Conservation (phyloP, 148 eudicot species). For the Tetragonia tetragonoides region DNA sequence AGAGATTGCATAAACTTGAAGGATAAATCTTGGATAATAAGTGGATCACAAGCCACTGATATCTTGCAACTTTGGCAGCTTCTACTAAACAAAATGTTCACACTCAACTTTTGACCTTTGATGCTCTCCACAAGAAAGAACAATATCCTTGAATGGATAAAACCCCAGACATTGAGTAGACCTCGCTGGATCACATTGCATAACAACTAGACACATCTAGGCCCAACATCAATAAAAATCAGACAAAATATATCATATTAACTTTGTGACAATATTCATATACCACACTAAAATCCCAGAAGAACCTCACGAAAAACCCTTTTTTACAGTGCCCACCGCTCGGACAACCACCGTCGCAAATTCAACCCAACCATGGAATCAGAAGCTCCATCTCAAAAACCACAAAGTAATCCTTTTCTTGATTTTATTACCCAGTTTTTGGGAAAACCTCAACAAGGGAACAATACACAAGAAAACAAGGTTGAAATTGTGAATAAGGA, state of each 20-base stretch:
- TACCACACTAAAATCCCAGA: neutral
- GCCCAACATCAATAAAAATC: neutral
- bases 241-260: neutral
- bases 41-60: too few relatives aligned
- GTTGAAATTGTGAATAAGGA: neutral
- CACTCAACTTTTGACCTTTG: too few relatives aligned
- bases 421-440: slow-evolving; percentile 29
- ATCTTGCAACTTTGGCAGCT: too few relatives aligned
- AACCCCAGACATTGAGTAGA: neutral
- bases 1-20: too few relatives aligned
- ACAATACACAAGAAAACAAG: slow-evolving; percentile 6
- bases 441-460: slow-evolving; percentile 8
- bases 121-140: too few relatives aligned
- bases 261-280: neutral
- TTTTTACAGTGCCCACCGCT: neutral
- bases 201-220: neutral
- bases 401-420: slow-evolving; percentile 28
- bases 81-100: too few relatives aligned
- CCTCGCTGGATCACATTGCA: slow-evolving; percentile 5
- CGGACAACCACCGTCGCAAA: slow-evolving; percentile 10
- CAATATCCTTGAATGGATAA: neutral
- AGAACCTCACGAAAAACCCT: neutral
- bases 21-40: too few relatives aligned
- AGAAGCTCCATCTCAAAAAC: slow-evolving; percentile 4
- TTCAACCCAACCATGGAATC: neutral